Conservation (phyloP, 768 basidiomycete species). For the Rhodotorula graminis region DNA sequence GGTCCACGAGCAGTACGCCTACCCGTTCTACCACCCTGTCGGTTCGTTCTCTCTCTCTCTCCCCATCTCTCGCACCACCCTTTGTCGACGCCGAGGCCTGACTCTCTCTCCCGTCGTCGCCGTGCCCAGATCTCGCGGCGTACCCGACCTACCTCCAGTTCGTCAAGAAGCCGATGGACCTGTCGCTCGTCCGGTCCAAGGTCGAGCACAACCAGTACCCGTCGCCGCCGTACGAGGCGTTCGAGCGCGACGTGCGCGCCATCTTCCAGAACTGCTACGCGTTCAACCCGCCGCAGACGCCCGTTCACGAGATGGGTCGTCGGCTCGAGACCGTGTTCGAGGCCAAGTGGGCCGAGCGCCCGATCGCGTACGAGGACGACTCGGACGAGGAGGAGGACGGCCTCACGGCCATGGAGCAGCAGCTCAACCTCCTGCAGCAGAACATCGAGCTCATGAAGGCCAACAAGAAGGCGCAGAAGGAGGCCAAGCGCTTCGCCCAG, state of each 20-base stretch:
- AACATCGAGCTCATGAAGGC: constrained; percentile 60
- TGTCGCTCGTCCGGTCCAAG: constrained; percentile 80
- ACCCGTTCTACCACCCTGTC: constrained; percentile 90
- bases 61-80: not conserved
- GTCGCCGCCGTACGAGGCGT: constrained; percentile 61
- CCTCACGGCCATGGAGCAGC: constrained; percentile 70
- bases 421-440: constrained; percentile 71
- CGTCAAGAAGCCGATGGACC: constrained; percentile 92
- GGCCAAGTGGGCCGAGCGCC: constrained; percentile 83
- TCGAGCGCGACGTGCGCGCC: constrained; percentile 84
- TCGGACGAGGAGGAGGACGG: constrained; percentile 44
- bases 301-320: constrained; percentile 78
- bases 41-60: constrained; percentile 55
- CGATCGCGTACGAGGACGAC: constrained; percentile 35
- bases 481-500: constrained; percentile 51
- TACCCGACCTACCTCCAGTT: constrained; percentile 74
- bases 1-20: constrained; percentile 65
- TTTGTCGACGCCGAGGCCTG: not conserved
- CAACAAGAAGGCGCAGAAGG: constrained; percentile 69
- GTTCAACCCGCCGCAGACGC: constrained; percentile 84
- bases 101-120: not conserved
- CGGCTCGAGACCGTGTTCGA: constrained; percentile 83
- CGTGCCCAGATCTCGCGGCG: constrained; percentile 62
- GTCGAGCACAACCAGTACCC: constrained; percentile 70
- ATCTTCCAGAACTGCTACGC: constrained; percentile 90